Percentiles rank a stretch among this genome's conserved stretches.
Evolutionary conservation across 306 rosid species (phyloP).

Genomic region (Cicer cuneatum): DNA sequence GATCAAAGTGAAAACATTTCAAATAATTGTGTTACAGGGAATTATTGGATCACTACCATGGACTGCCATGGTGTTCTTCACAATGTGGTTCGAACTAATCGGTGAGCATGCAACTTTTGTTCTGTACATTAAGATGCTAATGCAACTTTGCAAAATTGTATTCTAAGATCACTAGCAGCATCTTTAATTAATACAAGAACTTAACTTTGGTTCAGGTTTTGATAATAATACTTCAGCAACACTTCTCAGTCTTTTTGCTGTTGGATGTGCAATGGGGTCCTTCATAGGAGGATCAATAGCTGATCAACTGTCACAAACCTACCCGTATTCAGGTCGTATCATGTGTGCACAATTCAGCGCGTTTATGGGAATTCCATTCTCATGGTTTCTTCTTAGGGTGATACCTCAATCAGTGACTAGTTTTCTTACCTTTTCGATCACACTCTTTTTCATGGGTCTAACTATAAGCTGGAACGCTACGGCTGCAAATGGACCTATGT

Average conservation of each 20-base stretch:
- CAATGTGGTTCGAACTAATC: conserved; percentile 97
- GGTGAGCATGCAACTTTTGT: conserved; percentile 57
- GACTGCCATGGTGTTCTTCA: conserved; percentile 99
- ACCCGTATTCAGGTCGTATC: conserved; percentile 81
- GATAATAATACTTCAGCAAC: conserved; percentile 83
- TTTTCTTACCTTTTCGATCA: conserved; percentile 62
- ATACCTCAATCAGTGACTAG: conserved; percentile 88
- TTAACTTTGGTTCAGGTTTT: conserved; percentile 66
- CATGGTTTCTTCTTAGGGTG: conserved; percentile 73
- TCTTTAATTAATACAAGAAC: background rate
- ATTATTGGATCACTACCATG: conserved; percentile 94
- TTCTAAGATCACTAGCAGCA: background rate
- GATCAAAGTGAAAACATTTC: conserved; percentile 80
- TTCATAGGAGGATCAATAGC: conserved; percentile 84
- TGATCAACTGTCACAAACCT: conserved; percentile 66
- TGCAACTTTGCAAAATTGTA: background rate
- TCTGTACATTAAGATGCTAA: conserved; percentile 32
- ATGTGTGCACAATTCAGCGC: conserved; percentile 98
- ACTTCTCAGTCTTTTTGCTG: conserved; percentile 79
- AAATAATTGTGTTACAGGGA: conserved; percentile 90
- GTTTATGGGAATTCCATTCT: conserved; percentile 95
- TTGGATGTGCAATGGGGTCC: conserved; percentile 86
- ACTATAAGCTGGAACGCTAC: conserved; percentile 90
- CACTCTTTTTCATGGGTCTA: conserved; percentile 89
- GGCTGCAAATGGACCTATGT: conserved; percentile 91